Percentiles rank a stretch among this genome's conserved stretches.
Evolutionary conservation across 768 basidiomycete genomes (phyloP).

Genomic region (Suillus discolor): DNA sequence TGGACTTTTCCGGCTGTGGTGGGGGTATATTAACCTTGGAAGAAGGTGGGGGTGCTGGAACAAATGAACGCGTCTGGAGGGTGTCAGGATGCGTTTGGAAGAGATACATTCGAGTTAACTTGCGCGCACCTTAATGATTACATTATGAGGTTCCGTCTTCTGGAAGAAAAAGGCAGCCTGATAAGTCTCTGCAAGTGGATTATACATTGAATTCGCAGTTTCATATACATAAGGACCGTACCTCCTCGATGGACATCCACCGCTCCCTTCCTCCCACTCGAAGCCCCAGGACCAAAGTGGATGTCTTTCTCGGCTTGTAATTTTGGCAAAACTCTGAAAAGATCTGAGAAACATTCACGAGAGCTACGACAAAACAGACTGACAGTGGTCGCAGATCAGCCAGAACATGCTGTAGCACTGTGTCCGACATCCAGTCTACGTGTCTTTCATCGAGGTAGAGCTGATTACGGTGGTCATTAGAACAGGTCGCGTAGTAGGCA

Average conservation of each 20-base stretch:
- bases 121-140: slow-evolving; percentile 75
- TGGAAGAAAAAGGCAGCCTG: slow-evolving; percentile 92
- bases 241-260: slow-evolving; percentile 88
- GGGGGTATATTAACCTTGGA: neutral
- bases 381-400: slow-evolving; percentile 76
- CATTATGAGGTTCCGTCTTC: slow-evolving; percentile 77
- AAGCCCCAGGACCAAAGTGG: slow-evolving; percentile 39
- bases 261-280: slow-evolving; percentile 61
- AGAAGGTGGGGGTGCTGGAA: slow-evolving; percentile 28
- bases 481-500: neutral
- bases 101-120: slow-evolving; percentile 2
- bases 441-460: slow-evolving; percentile 89
- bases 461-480: slow-evolving; percentile 35
- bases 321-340: slow-evolving; percentile 65
- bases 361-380: slow-evolving; percentile 18
- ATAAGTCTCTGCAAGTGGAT: slow-evolving; percentile 62
- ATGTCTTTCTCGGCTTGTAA: slow-evolving; percentile 59
- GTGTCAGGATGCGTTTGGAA: slow-evolving; percentile 1
- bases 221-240: slow-evolving; percentile 28
- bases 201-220: slow-evolving; percentile 11
- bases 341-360: slow-evolving; percentile 1
- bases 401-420: slow-evolving; percentile 76
- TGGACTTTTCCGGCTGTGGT: slow-evolving; percentile 20
- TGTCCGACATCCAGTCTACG: slow-evolving; percentile 89
- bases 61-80: slow-evolving; percentile 45